Percentiles rank a stretch among this genome's conserved stretches.
Conservation (phyloP, 2,329 filamentous ascomycete genomes). For the Diaporthe batatas region DNA sequence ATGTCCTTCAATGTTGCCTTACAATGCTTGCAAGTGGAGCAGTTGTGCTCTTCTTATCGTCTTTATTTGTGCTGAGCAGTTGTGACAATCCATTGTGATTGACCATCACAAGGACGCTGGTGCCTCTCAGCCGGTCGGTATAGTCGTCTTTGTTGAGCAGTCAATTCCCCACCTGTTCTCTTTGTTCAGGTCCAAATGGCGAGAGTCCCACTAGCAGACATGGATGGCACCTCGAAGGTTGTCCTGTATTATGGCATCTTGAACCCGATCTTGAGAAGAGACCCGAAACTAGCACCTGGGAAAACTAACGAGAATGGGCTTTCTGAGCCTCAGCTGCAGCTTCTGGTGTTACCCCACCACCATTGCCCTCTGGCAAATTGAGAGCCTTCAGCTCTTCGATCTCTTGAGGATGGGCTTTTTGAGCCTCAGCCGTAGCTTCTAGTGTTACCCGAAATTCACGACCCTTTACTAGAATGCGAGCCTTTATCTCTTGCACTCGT, state of each 20-base stretch:
- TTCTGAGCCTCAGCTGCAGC: no score
- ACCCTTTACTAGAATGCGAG: neutral
- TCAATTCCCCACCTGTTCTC: neutral
- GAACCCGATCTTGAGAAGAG: neutral
- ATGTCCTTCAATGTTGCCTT: neutral
- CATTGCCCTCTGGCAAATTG: no score
- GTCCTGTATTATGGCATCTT: neutral
- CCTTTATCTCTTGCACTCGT: neutral
- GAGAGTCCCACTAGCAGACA: neutral
- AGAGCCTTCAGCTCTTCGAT: no score
- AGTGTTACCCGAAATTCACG: neutral
- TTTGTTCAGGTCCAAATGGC: neutral
- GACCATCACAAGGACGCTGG: neutral
- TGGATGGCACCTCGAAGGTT: neutral
- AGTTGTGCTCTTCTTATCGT: neutral
- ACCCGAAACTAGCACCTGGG: no score
- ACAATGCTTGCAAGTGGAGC: neutral
- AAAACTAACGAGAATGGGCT: no score
- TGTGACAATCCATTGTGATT: neutral
- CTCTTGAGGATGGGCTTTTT: neutral
- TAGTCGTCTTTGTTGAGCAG: slow-evolving; percentile 1
- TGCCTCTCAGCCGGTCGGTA: neutral
- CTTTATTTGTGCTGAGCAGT: neutral
- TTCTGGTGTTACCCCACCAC: no score
- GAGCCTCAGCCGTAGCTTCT: neutral